Evolutionary conservation across 192 early-diverging fungal genomes (phyloP), one percentile per base, ranked within the genome.

Genomic region (Polychytrium aggregatum): DNA sequence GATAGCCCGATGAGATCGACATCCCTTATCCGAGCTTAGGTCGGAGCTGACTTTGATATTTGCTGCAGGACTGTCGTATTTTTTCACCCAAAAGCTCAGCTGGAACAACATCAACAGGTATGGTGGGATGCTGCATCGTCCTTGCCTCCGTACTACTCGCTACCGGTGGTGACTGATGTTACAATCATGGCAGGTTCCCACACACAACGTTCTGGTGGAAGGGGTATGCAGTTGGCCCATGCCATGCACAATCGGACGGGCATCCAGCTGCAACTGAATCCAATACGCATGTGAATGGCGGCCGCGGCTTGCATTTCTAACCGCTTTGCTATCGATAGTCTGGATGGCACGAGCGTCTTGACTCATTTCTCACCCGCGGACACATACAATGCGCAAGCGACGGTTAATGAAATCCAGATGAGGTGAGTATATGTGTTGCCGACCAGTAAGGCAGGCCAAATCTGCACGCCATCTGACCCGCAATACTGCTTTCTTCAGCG

Each of bases 51-150:
- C n/a, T n/a, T n/a, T n/a, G n/a, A n/a, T n/a, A n/a, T n/a, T n/a
- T n/a, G n/a, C n/a, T n/a, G n/a, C n/a, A n/a, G n/a, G n/a, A n/a
- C n/a, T n/a, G 44, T 65, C 90, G 61, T 98, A 94, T 63, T 98
- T 98, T 51, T 98, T 95, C 62, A 98, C 96, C 2, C 96, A 97
- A 61, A 98, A 98, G 61, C 67, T 98, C 36, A 91, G 88, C 20
- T 98, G 96, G 96, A 97, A 97, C 70, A 95, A 90, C 60, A 90
- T 98, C 60, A 98, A 98, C 72, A 87, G 88, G 63, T n/a, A 71
- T 78, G 48, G 9, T 20, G 10, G 0, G 10, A 4, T 2, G 16
- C 2, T 21, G 17, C 41, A 0, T n/a, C 38, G 14, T 7, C 10
- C n/a, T 49, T 11, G n/a, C n/a, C n/a, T n/a, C n/a, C n/a, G n/a